Conservation (phyloP, 2,329 filamentous ascomycete genomes). For the Orbilia brochopaga region DNA sequence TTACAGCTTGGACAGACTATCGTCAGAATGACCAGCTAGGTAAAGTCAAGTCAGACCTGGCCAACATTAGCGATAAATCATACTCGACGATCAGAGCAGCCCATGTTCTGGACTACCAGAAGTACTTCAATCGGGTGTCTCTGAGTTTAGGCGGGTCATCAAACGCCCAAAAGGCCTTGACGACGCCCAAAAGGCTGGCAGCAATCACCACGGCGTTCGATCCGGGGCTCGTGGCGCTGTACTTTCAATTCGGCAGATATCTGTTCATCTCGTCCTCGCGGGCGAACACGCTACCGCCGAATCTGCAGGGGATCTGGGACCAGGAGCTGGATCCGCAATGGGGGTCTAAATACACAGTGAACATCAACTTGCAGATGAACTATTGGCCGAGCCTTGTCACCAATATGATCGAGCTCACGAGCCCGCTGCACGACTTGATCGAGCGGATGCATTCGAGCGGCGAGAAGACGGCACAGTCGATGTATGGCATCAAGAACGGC, state of each 20-base stretch:
- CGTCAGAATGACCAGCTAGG: slow-evolving; percentile 41
- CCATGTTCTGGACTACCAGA: slow-evolving; percentile 56
- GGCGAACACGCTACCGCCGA: slow-evolving; percentile 58
- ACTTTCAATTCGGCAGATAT: slow-evolving; percentile 59
- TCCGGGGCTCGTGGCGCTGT: slow-evolving; percentile 55
- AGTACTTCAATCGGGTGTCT: slow-evolving; percentile 56
- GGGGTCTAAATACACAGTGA: slow-evolving; percentile 63
- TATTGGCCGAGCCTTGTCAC: slow-evolving; percentile 60
- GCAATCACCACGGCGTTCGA: slow-evolving; percentile 48
- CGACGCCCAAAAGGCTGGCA: slow-evolving; percentile 53
- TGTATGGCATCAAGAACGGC: slow-evolving; percentile 58
- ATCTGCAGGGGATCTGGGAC: slow-evolving; percentile 61
- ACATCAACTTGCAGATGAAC: slow-evolving; percentile 65
- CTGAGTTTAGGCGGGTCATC: slow-evolving; percentile 54
- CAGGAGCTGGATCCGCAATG: slow-evolving; percentile 59
- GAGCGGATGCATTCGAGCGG: slow-evolving; percentile 57
- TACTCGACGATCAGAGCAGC: slow-evolving; percentile 23
- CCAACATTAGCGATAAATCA: slow-evolving; percentile 17
- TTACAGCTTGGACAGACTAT: slow-evolving; percentile 52
- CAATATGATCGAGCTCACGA: slow-evolving; percentile 57
- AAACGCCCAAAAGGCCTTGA: slow-evolving; percentile 23
- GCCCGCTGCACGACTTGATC: slow-evolving; percentile 59
- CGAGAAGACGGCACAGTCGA: slow-evolving; percentile 56
- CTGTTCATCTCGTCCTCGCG: slow-evolving; percentile 58
- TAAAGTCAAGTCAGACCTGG: slow-evolving; percentile 51